Evolutionary conservation across 2,329 filamentous ascomycete species (phyloP).

Genomic region (Aureobasidium lini): DNA sequence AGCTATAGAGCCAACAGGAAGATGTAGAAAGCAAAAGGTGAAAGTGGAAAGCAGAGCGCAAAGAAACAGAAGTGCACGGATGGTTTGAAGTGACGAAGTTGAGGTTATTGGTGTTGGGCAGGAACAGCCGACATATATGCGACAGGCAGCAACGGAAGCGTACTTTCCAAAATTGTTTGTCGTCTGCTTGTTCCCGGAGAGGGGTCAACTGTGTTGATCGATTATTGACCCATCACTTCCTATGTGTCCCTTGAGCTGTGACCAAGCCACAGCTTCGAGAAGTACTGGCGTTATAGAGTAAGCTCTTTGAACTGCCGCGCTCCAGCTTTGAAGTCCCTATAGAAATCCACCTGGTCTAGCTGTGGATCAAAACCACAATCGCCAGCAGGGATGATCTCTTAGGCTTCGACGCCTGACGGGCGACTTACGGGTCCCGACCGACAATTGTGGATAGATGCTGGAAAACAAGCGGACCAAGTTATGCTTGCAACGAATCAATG

Average conservation of each 20-base stretch:
- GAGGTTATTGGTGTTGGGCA: background rate
- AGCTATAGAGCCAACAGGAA: background rate
- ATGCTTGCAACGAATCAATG: background rate
- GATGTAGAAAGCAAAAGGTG: background rate
- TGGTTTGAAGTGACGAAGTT: background rate
- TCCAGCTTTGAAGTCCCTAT: too few relatives aligned
- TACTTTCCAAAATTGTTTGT: conserved; percentile 1
- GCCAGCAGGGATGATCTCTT: too few relatives aligned
- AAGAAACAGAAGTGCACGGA: background rate
- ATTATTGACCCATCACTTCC: too few relatives aligned
- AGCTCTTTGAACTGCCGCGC: too few relatives aligned
- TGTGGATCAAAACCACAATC: too few relatives aligned
- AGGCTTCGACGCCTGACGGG: background rate
- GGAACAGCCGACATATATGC: background rate
- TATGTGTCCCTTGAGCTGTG: too few relatives aligned
- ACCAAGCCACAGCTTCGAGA: too few relatives aligned
- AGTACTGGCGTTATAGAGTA: too few relatives aligned
- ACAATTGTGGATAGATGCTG: background rate
- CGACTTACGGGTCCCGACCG: background rate
- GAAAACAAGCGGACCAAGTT: background rate
- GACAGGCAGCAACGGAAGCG: background rate
- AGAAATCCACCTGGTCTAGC: too few relatives aligned
- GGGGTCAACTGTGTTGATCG: background rate
- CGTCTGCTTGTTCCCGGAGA: background rate
- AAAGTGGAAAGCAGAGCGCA: background rate